Base-by-base conservation (phyloP, 2,329 filamentous ascomycete genomes). In the Aureobasidium sp. region DNA sequence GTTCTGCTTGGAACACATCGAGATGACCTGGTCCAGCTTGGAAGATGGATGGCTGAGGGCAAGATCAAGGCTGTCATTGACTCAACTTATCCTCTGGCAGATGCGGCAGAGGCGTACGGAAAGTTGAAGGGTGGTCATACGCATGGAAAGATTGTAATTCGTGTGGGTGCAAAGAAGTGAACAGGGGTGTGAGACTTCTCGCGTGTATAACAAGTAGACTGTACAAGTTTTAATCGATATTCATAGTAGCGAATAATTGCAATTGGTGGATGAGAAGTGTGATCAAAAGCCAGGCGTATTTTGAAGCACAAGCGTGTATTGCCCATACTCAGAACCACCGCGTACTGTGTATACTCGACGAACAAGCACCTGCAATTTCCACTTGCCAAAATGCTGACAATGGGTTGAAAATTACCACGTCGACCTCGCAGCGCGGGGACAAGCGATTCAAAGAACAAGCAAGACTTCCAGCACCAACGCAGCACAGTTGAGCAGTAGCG, bases 51-150 rank as follows among this genome's bases (percentile, higher is more conserved):
- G 71, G 71, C 74, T 29, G 79, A 86, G 66, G 84, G 83, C 1
- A 86, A 83, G 70, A 65, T 88, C 36, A 82, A 78, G 72, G 71
- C 78, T 1, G 76, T 84, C 0, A 72, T 87, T 46, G 85, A 87
- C 68, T 75, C 79, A 62, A 74, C 75, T 2, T 86, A 81, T 67
- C 74, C 77, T 15, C 83, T 84, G 69, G 81, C 83, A 48, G 79
- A 87, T 63, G 80, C 77, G 1, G 77, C 79, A 1, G 78, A 81
- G 67, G 86, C 84, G 1, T 85, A 82, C 71, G 78, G 80, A 70
- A 84, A 78, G 69, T 68, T 87, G 68, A 85, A 82, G 73, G 80
- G 75, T 0, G 81, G 81, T 0, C 77, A 80, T 41, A 76, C 81
- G 1, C 81, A 74, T 65, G 86, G 86, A 0, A 88, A 88, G 73